Base-by-base conservation (phyloP, 2,329 filamentous ascomycete species). In the Cercospora berteroae region DNA sequence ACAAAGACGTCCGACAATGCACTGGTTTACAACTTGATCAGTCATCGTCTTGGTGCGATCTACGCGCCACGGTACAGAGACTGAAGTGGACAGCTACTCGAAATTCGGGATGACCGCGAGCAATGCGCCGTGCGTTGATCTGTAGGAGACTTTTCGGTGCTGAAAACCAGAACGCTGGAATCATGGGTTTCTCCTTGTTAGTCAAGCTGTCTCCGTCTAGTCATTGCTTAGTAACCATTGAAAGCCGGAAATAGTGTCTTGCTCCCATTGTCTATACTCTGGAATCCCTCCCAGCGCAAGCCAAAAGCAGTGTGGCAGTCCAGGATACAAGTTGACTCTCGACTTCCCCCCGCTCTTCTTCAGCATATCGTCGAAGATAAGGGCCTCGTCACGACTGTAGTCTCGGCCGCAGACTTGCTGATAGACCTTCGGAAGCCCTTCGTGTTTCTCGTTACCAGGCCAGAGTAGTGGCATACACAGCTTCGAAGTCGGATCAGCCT, bases 361-460 rank as follows among this genome's bases (percentile, higher is more conserved):
- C 64, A 87, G 70, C 0, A 82, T 72, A 42, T 79, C 74, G 70
- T 85, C 84, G 67, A 85, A 86, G 0, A 86, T 81, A 50, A 87
- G 69, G 0, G 76, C 81, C 63, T 86, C 85, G 67, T 87, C 85
- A 2, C 85, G 76, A 7, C 83, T 69, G 0, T 81, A 81, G 72
- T 87, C 85, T 61, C 82, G 63, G 6, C 84, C 85, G 67, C 80
- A 81, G 1, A 85, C 75, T 71, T 85, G 83, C 4, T 87, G 75
- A 72, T 85, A 86, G 0, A 81, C 77, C 2, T 76, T 78, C 3
- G 83, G 83, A 10, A 84, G 73, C 2, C 71, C 76, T 4, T 70
- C 66, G 61, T 80, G 78, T 13, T 66, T 59, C 57, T 65, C 63
- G 20, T 65, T 60, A 2, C 44, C 58, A 10, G 64, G 63, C 67